Evolutionary conservation across 768 basidiomycete species (phyloP).

Genomic region (Pholiota molesta): DNA sequence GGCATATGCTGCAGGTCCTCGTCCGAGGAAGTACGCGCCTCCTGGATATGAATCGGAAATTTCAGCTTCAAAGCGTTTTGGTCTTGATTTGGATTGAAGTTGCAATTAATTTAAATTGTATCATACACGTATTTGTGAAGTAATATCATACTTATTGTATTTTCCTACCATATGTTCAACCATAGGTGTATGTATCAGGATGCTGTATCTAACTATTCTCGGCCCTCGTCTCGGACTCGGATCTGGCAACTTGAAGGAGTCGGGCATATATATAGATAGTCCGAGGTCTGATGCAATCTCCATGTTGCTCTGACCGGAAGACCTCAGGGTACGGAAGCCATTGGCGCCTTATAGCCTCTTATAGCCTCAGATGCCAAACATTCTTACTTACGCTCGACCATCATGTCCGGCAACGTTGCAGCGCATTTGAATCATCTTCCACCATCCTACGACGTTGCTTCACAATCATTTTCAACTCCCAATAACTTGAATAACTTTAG

Average conservation of each 20-base stretch:
- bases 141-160: not conserved
- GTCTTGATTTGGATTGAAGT: not conserved
- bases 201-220: no score
- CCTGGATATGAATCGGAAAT: constrained; percentile 25
- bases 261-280: not conserved
- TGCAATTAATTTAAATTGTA: not conserved
- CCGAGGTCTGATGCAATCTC: not conserved
- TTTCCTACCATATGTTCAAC: no score
- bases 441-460: constrained; percentile 4
- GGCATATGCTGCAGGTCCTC: constrained; percentile 29
- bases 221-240: no score
- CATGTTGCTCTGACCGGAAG: not conserved
- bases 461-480: not conserved
- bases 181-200: no score
- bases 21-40: constrained; percentile 32
- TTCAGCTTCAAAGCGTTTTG: not conserved
- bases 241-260: no score
- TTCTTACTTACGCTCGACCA: not conserved
- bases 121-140: not conserved
- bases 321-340: not conserved
- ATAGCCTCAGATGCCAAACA: not conserved
- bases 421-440: not conserved
- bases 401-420: not conserved
- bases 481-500: not conserved
- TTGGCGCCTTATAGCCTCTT: not conserved